phyloP scores from a whole-genome alignment of 495 filamentous ascomycete species.

The Antarctomyces pellizariae region DNA sequence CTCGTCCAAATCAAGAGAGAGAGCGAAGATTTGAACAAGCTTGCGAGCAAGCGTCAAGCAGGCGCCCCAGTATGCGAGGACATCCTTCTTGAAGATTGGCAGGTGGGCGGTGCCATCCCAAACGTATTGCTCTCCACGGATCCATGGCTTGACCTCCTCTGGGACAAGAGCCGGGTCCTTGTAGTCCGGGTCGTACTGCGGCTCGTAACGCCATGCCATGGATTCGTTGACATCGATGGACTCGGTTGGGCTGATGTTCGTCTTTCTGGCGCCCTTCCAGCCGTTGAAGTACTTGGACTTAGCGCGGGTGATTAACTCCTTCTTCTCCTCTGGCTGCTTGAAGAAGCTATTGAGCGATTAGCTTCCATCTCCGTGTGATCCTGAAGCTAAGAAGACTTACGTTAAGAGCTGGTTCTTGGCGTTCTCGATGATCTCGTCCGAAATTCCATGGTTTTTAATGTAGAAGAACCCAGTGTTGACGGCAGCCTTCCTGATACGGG shows the following conservation, averaged over 20 bases:
- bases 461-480: conserved; percentile 31
- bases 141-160: conserved; percentile 15
- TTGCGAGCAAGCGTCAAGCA: conserved; percentile 23
- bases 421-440: conserved; percentile 18
- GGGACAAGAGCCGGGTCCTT: conserved; percentile 14
- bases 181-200: conserved; percentile 21
- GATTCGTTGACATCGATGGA: conserved; percentile 11
- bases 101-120: conserved; percentile 26
- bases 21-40: conserved; percentile 24
- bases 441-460: conserved; percentile 28
- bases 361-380: too few species aligned
- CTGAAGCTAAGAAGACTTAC: conserved; percentile 5
- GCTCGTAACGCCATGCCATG: conserved; percentile 18
- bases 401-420: conserved; percentile 17
- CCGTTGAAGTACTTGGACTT: conserved; percentile 14
- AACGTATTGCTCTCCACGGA: conserved; percentile 20
- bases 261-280: conserved; percentile 9
- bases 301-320: conserved; percentile 13
- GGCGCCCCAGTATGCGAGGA: conserved; percentile 21
- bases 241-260: conserved; percentile 9
- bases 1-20: conserved; percentile 24
- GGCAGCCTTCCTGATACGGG: conserved; percentile 19
- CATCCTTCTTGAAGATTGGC: conserved; percentile 21
- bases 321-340: conserved; percentile 16
- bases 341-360: conserved; percentile 21